Conservation (phyloP, 73 alveolate species). For the Paramecium bursaria region DNA sequence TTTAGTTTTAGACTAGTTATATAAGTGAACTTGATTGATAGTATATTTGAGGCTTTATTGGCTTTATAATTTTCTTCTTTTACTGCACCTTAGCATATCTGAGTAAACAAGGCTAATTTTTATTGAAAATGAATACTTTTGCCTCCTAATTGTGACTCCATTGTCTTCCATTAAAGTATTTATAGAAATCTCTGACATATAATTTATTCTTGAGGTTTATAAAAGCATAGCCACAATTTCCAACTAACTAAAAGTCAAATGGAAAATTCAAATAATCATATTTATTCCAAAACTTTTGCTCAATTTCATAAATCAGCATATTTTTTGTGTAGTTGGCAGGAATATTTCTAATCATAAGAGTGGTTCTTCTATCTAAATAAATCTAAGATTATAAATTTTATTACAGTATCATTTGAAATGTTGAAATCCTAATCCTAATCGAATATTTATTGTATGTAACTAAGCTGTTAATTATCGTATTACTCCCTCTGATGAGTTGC, state of each 20-base stretch:
- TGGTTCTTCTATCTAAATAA: constrained; percentile 27
- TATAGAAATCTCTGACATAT: constrained; percentile 17
- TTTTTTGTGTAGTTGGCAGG: constrained; percentile 11
- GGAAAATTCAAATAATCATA: constrained; percentile 44
- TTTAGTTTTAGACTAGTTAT: constrained; percentile 28
- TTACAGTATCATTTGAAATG: not conserved
- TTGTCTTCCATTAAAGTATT: constrained; percentile 45
- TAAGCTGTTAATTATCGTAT: too few species aligned
- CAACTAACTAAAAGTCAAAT: not conserved
- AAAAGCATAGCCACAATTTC: constrained; percentile 38
- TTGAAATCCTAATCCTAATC: too few species aligned
- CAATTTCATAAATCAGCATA: constrained; percentile 23
- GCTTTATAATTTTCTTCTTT: not conserved
- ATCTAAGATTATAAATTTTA: not conserved
- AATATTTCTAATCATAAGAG: constrained; percentile 29
- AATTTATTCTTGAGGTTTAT: constrained; percentile 5
- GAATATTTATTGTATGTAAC: too few species aligned
- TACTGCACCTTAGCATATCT: constrained; percentile 14
- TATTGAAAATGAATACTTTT: constrained; percentile 5
- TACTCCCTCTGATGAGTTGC: not conserved
- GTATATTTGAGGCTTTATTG: constrained; percentile 21
- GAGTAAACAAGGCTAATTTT: constrained; percentile 19
- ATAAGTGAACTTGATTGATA: constrained; percentile 11
- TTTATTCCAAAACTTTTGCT: constrained; percentile 24
- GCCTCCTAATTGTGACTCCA: not conserved